phyloP scores from a whole-genome alignment of 2,329 filamentous ascomycete genomes.

The Diplocarpon mali region DNA sequence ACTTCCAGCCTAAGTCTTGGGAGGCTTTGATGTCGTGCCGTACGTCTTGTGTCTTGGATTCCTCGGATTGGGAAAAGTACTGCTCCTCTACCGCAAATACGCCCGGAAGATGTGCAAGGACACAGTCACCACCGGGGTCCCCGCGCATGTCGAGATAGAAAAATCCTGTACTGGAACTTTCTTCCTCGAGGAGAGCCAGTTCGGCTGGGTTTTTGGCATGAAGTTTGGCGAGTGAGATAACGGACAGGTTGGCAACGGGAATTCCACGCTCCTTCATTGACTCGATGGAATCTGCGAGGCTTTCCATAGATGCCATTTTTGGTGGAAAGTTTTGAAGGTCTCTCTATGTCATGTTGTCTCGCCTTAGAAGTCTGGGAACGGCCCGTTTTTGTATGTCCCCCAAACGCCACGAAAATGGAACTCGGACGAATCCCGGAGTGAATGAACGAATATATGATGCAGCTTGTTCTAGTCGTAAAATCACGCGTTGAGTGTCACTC shows the following conservation, averaged over 20 bases:
- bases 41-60: constrained; percentile 11
- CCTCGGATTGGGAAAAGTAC: constrained; percentile 12
- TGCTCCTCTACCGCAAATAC: constrained; percentile 9
- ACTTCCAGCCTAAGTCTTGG: constrained; percentile 15
- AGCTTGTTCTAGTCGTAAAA: too few species aligned
- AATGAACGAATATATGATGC: too few species aligned
- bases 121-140: constrained; percentile 8
- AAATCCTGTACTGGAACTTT: constrained; percentile 10
- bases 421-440: too few species aligned
- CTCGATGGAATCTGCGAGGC: constrained; percentile 6
- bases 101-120: constrained; percentile 10
- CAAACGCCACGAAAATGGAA: neutral
- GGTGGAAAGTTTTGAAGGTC: too few species aligned
- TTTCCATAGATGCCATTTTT: constrained; percentile 4
- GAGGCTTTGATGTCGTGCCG: constrained; percentile 15
- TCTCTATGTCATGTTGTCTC: neutral
- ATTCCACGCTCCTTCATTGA: constrained; percentile 7
- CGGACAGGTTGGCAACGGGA: constrained; percentile 8
- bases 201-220: constrained; percentile 11
- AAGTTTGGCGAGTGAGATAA: constrained; percentile 13
- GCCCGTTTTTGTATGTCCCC: constrained; percentile 2
- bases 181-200: constrained; percentile 7
- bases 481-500: too few species aligned
- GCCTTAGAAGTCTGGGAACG: neutral
- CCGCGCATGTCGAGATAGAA: constrained; percentile 15